Percentiles rank a stretch among this genome's conserved stretches.
phyloP scores from a whole-genome alignment of 257 asterid genomes.

The Euphrasia confusa region DNA sequence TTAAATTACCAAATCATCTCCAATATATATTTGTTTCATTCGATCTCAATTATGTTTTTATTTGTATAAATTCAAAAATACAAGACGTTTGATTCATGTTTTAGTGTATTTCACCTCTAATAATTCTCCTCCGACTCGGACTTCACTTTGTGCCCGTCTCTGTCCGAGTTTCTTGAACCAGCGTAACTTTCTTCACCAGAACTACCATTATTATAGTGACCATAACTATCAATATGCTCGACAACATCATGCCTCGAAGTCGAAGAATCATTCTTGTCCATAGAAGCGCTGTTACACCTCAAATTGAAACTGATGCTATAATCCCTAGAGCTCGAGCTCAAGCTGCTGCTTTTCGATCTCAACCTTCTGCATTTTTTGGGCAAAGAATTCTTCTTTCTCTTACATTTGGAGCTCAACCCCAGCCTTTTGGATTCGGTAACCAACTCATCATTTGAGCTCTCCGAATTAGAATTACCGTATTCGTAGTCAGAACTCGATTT shows the following conservation, averaged over 20 bases:
- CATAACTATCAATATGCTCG: not conserved
- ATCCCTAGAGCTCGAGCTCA: constrained; percentile 15
- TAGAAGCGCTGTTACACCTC: constrained; percentile 26
- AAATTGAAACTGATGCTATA: constrained; percentile 24
- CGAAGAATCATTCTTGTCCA: constrained; percentile 17
- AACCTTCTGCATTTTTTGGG: not conserved
- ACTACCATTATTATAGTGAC: not conserved
- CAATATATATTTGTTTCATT: too few species aligned
- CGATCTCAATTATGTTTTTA: too few species aligned
- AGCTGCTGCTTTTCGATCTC: constrained; percentile 24
- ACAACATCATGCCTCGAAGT: not conserved
- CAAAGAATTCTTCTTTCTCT: constrained; percentile 23
- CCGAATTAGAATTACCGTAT: constrained; percentile 17
- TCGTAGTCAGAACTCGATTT: constrained; percentile 32
- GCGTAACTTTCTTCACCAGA: too few species aligned
- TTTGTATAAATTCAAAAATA: too few species aligned
- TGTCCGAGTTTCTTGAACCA: too few species aligned
- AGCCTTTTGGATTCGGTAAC: constrained; percentile 13
- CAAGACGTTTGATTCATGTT: too few species aligned
- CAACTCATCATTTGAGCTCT: constrained; percentile 18
- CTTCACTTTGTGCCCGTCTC: too few species aligned
- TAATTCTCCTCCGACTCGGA: too few species aligned
- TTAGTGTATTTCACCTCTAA: too few species aligned
- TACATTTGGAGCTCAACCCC: constrained; percentile 27
- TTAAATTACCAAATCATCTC: too few species aligned